Evolutionary conservation across 768 basidiomycete species (phyloP).

Genomic region (Hygrocybe punicea): DNA sequence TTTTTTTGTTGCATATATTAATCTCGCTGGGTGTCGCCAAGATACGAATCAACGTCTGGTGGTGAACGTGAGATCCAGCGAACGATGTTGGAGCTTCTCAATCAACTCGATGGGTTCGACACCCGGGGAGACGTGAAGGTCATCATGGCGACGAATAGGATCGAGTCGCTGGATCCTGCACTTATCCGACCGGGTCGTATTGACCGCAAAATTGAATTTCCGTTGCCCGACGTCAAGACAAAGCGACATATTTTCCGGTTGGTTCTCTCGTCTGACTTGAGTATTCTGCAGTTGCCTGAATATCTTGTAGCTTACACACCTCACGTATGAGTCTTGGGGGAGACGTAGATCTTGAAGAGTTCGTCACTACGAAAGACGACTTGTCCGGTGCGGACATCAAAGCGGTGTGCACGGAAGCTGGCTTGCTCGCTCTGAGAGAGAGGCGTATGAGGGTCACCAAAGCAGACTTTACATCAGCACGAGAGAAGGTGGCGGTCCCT

Average conservation of each 20-base stretch:
- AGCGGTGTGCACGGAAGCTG: constrained; percentile 98
- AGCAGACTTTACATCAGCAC: constrained; percentile 81
- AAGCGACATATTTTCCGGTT: constrained; percentile 98
- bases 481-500: constrained; percentile 74
- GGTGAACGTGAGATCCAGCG: constrained; percentile 99
- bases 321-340: constrained; percentile 85
- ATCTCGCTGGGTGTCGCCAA: constrained; percentile 27
- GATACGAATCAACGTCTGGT: constrained; percentile 97
- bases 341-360: constrained; percentile 94
- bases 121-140: constrained; percentile 99
- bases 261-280: constrained; percentile 12
- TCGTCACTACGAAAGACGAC: constrained; percentile 93
- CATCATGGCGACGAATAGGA: constrained; percentile 99
- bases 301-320: constrained; percentile 68
- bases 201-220: constrained; percentile 98
- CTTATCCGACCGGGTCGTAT: constrained; percentile 98
- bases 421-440: constrained; percentile 89
- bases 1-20: no score
- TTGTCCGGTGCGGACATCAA: constrained; percentile 98
- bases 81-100: constrained; percentile 97
- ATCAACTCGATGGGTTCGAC: constrained; percentile 99
- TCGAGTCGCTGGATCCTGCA: constrained; percentile 95
- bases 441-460: constrained; percentile 93
- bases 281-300: constrained; percentile 8
- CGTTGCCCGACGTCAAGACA: constrained; percentile 95